Conservation (phyloP, 148 eudicot species). For the Bassia scoparia region DNA sequence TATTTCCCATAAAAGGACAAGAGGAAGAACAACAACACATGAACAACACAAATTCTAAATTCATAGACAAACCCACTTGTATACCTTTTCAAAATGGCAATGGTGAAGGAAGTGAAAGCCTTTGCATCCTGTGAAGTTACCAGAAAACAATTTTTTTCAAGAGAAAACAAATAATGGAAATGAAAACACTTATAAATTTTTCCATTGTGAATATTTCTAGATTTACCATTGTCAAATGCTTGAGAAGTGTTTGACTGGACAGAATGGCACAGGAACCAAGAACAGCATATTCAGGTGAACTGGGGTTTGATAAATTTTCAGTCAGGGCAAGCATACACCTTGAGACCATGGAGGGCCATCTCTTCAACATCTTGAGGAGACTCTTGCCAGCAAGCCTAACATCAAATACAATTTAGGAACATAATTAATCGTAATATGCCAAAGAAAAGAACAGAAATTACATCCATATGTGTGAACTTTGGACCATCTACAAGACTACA, state of each 20-base stretch:
- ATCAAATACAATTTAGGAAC: constrained; percentile 20
- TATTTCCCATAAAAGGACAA: neutral
- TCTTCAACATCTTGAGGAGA: constrained; percentile 76
- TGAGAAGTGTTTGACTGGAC: constrained; percentile 73
- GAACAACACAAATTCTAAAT: constrained; percentile 12
- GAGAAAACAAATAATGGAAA: neutral
- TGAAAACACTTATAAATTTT: neutral
- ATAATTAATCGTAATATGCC: constrained; percentile 3
- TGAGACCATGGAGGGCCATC: constrained; percentile 91
- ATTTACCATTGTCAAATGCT: constrained; percentile 76
- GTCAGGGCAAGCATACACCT: constrained; percentile 58
- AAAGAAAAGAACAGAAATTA: neutral
- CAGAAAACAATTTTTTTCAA: constrained; percentile 7
- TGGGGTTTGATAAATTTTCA: constrained; percentile 59
- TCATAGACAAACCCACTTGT: neutral
- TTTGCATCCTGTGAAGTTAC: constrained; percentile 55
- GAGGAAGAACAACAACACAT: neutral
- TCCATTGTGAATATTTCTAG: neutral
- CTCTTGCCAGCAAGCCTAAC: constrained; percentile 86
- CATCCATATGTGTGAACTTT: too few species aligned
- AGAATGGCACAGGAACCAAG: constrained; percentile 94
- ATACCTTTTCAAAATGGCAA: constrained; percentile 84
- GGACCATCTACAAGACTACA: too few species aligned
- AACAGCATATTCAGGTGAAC: constrained; percentile 74
- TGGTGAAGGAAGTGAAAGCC: constrained; percentile 71